Percentiles rank a stretch among this genome's conserved stretches.
These are phyloP conservation scores for Lolium rigidum DNA, from an alignment of 176 grass and related monocot genomes.

Conservation along the genomic window DNA sequence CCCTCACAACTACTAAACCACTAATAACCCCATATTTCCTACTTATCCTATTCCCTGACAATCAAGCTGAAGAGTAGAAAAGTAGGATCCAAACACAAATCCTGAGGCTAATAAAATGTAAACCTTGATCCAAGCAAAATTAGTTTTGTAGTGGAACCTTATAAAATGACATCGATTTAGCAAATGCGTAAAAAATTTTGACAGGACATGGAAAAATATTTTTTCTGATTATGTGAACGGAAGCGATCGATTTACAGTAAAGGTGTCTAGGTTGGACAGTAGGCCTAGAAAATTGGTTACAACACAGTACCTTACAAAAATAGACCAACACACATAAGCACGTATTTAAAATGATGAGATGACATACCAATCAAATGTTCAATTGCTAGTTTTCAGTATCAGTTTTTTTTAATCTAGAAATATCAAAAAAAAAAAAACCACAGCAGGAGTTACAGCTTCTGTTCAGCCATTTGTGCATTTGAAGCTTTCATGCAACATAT, in stretches of 20 bases:
- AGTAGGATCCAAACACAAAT: conserved; percentile 10
- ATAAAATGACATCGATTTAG: background rate
- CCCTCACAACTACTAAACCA: no score
- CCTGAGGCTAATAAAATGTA: conserved; percentile 12
- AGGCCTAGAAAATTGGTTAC: background rate
- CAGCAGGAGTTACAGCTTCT: conserved; percentile 21
- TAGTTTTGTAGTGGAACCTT: conserved; percentile 11
- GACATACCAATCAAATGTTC: conserved; percentile 27
- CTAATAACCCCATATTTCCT: no score
- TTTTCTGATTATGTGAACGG: conserved; percentile 29
- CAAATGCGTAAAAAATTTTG: background rate
- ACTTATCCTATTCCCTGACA: no score
- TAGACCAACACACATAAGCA: background rate
- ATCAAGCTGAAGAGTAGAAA: background rate
- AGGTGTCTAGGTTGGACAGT: conserved; percentile 5
- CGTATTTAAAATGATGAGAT: conserved; percentile 4
- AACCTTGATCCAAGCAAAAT: background rate
- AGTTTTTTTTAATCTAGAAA: background rate
- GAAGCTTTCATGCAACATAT: conserved; percentile 30
- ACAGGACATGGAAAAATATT: background rate
- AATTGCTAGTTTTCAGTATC: conserved; percentile 30
- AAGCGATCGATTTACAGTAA: background rate
- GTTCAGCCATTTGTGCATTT: conserved; percentile 27
- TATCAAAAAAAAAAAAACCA: background rate
- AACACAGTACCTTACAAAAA: conserved; percentile 18